Conservation (phyloP, 164 flowering plant species). For the Cinnamomum micranthum region DNA sequence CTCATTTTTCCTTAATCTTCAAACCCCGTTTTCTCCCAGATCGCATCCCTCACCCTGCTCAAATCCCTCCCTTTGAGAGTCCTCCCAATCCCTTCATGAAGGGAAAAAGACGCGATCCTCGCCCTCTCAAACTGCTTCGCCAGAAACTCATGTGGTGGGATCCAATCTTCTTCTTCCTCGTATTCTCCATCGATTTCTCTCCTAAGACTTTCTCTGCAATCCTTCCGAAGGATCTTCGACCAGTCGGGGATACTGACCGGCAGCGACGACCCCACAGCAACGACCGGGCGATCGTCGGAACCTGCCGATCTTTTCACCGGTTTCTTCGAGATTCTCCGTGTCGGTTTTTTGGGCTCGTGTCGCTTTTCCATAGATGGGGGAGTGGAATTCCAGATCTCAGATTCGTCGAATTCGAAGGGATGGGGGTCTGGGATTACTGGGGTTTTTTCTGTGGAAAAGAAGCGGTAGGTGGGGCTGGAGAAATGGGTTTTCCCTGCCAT, state of each 20-base stretch:
- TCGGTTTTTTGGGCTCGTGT: constrained; percentile 17
- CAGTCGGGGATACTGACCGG: constrained; percentile 35
- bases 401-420: constrained; percentile 26
- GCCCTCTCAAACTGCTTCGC: constrained; percentile 29
- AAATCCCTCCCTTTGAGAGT: constrained; percentile 35
- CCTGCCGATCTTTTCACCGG: too few species aligned
- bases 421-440: constrained; percentile 1
- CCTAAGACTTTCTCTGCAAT: constrained; percentile 10
- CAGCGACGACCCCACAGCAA: constrained; percentile 10
- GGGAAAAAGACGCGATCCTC: constrained; percentile 25
- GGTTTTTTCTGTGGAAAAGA: constrained; percentile 2
- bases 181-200: neutral
- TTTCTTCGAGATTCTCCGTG: constrained; percentile 4
- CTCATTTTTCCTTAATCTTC: constrained; percentile 12
- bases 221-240: constrained; percentile 27
- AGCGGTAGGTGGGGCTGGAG: constrained; percentile 13
- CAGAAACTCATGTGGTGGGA: constrained; percentile 33
- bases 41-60: constrained; percentile 31
- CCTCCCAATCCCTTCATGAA: constrained; percentile 30
- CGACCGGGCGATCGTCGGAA: neutral
- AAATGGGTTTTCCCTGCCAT: constrained; percentile 9
- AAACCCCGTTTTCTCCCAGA: constrained; percentile 31
- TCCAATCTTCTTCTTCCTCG: constrained; percentile 3
- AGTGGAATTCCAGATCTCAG: constrained; percentile 19
- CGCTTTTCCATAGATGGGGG: constrained; percentile 3